Evolutionary conservation across 139 green algal genomes (phyloP).

Genomic region (Raphidocelis subcapitata): DNA sequence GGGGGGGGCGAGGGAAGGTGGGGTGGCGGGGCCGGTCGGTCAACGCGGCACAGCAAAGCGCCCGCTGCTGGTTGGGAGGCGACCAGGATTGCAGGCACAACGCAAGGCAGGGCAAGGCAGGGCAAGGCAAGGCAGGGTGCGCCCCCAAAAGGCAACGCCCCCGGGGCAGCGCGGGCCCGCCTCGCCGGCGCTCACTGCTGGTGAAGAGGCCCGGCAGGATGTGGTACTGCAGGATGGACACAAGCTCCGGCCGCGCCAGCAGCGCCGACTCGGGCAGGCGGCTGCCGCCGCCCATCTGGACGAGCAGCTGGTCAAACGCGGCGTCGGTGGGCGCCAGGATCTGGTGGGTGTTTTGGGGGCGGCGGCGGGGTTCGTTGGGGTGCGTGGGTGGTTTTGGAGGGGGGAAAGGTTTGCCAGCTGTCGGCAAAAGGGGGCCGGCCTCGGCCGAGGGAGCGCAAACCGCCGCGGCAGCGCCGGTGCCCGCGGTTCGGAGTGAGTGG

Average conservation of each 20-base stretch:
- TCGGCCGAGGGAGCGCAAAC: too few species aligned
- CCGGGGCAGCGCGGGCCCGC: too few species aligned
- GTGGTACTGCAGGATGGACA: conserved; percentile 68
- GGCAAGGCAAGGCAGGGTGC: background rate
- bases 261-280: conserved; percentile 48
- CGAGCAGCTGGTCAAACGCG: conserved; percentile 52
- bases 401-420: too few species aligned
- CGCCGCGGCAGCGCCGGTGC: too few species aligned
- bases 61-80: background rate
- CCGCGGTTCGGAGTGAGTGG: too few species aligned
- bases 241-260: conserved; percentile 52
- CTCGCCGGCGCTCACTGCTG: conserved; percentile 41
- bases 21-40: too few species aligned
- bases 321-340: conserved; percentile 59
- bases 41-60: too few species aligned
- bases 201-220: conserved; percentile 56
- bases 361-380: too few species aligned
- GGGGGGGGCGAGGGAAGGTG: background rate
- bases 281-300: conserved; percentile 30
- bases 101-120: too few species aligned
- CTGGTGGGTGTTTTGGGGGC: conserved; percentile 22
- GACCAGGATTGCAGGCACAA: too few species aligned
- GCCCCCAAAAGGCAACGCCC: background rate
- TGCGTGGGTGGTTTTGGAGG: too few species aligned
- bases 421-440: too few species aligned